Conservation (phyloP, 164 flowering plant genomes). For the Saururus chinensis region DNA sequence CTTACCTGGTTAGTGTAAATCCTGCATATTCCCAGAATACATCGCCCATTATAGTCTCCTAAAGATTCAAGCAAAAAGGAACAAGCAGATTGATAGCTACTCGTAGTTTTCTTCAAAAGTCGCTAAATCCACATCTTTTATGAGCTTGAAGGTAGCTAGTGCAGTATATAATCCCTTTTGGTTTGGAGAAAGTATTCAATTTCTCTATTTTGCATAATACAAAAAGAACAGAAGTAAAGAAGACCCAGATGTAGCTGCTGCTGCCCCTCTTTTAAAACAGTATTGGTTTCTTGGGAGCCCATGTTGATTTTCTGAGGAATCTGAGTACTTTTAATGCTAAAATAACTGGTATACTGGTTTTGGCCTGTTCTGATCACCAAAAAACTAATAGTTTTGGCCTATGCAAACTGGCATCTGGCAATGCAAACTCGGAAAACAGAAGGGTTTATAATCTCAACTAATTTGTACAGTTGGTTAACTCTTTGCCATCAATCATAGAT, state of each 20-base stretch:
- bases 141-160: background rate
- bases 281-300: background rate
- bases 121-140: background rate
- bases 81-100: background rate
- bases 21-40: conserved; percentile 1
- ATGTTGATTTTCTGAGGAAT: background rate
- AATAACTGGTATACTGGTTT: too few relatives aligned
- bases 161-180: background rate
- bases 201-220: background rate
- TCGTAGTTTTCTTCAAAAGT: background rate
- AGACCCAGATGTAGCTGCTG: background rate
- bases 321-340: background rate
- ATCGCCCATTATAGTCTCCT: background rate
- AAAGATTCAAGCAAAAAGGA: background rate
- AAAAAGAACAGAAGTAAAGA: background rate
- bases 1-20: conserved; percentile 69
- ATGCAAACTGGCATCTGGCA: too few relatives aligned
- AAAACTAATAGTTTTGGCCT: too few relatives aligned
- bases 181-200: background rate
- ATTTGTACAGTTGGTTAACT: too few relatives aligned
- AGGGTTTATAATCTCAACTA: too few relatives aligned
- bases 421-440: too few relatives aligned
- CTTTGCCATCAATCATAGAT: too few relatives aligned
- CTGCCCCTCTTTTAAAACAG: background rate
- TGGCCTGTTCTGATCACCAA: too few relatives aligned